Evolutionary conservation across 73 alveolate species (phyloP).

Genomic region (Diophrys appendiculata): DNA sequence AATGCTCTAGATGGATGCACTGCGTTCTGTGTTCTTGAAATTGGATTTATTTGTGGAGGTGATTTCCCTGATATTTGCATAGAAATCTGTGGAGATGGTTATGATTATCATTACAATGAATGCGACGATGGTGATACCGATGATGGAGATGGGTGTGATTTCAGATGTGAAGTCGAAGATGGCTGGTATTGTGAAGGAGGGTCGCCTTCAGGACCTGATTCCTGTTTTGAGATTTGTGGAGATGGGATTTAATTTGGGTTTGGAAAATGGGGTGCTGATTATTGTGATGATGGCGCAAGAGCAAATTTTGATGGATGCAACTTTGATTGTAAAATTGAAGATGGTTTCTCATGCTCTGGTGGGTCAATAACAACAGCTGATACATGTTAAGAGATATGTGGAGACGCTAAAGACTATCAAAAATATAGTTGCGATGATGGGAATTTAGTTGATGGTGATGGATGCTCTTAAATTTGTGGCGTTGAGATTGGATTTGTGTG

Average conservation of each 20-base stretch:
- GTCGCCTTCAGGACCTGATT: constrained; percentile 16
- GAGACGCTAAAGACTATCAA: constrained; percentile 25
- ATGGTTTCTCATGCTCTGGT: constrained; percentile 40
- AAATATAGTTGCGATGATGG: constrained; percentile 49
- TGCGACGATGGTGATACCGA: constrained; percentile 16
- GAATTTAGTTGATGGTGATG: constrained; percentile 45
- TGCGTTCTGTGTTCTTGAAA: constrained; percentile 18
- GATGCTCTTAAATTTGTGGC: constrained; percentile 24
- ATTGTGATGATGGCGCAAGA: too few relatives aligned
- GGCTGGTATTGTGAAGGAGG: constrained; percentile 40
- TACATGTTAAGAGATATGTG: constrained; percentile 28
- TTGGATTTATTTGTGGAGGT: constrained; percentile 17
- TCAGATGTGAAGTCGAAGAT: constrained; percentile 11
- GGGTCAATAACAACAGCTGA: constrained; percentile 14
- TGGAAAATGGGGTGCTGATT: too few relatives aligned
- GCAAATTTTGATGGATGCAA: constrained; percentile 54
- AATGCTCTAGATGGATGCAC: constrained; percentile 33
- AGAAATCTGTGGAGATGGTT: constrained; percentile 10
- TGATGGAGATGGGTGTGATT: constrained; percentile 7
- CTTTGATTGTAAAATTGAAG: constrained; percentile 31
- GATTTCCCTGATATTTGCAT: neutral
- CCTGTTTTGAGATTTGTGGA: constrained; percentile 58
- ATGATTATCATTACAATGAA: constrained; percentile 4
- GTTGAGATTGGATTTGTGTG: constrained; percentile 53
- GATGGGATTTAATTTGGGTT: constrained; percentile 38